Percentiles rank a stretch among this genome's conserved stretches.
These are phyloP conservation scores for Tilletia setariae DNA, from an alignment of 1,284 basidiomycete genomes.

Conservation along the genomic window DNA sequence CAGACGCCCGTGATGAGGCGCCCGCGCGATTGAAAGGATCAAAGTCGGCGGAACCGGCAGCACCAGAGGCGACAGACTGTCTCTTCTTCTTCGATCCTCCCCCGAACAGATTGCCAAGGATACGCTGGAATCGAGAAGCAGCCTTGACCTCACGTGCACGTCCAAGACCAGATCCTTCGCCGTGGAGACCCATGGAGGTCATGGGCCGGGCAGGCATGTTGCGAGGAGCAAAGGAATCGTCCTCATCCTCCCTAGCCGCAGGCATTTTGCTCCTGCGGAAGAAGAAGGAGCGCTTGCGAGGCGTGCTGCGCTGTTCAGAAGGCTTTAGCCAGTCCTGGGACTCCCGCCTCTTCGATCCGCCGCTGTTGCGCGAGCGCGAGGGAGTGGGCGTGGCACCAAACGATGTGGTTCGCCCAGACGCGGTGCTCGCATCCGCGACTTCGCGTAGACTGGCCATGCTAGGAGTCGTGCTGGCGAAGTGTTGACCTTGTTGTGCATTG, in stretches of 20 bases:
- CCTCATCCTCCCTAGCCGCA: background rate
- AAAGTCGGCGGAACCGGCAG: constrained; percentile 1
- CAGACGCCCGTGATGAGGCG: constrained; percentile 6
- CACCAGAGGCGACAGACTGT: background rate
- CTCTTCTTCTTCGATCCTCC: constrained; percentile 3
- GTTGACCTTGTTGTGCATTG: background rate
- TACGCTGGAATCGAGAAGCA: constrained; percentile 11
- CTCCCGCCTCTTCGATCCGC: background rate
- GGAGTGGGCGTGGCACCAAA: background rate
- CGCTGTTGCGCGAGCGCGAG: constrained; percentile 1
- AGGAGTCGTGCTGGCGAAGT: constrained; percentile 12
- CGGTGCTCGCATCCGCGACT: background rate
- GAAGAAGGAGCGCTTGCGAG: constrained; percentile 13
- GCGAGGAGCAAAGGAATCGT: background rate
- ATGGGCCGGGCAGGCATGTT: constrained; percentile 9
- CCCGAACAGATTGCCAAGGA: constrained; percentile 3
- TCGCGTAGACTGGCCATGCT: constrained; percentile 13
- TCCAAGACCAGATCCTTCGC: constrained; percentile 7
- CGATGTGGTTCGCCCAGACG: background rate
- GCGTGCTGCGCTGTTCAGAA: constrained; percentile 13
- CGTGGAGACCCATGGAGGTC: constrained; percentile 13
- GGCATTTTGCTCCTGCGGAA: constrained; percentile 11
- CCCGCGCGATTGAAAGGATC: constrained; percentile 13
- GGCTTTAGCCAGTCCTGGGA: constrained; percentile 8
- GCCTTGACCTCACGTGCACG: constrained; percentile 11